These are phyloP conservation scores for Microsporum ferrugineum DNA, from an alignment of 2,329 filamentous ascomycete species.

Conservation along the genomic window DNA sequence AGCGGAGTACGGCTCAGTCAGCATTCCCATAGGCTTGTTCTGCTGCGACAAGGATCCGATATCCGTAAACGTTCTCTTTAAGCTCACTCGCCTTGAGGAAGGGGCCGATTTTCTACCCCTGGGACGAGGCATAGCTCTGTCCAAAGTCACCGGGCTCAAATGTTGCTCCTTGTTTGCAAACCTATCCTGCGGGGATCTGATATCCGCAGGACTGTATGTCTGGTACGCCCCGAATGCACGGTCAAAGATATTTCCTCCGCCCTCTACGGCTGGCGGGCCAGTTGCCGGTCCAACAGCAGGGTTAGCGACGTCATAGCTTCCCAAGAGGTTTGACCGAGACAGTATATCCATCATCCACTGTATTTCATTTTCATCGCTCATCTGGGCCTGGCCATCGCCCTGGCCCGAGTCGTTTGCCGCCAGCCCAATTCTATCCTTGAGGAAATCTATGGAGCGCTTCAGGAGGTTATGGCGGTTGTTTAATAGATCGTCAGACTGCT, in stretches of 20 bases:
- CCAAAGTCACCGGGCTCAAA: conserved; percentile 7
- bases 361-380: conserved; percentile 71
- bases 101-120: conserved; percentile 36
- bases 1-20: conserved; percentile 67
- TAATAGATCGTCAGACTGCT: conserved; percentile 83
- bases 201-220: not conserved
- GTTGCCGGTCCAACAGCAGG: conserved; percentile 57
- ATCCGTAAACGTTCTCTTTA: conserved; percentile 86
- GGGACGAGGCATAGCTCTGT: conserved; percentile 23
- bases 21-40: conserved; percentile 70
- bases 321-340: conserved; percentile 67
- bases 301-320: conserved; percentile 45
- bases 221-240: conserved; percentile 53
- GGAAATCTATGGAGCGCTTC: conserved; percentile 90
- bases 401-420: conserved; percentile 62
- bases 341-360: conserved; percentile 86
- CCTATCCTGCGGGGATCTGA: conserved; percentile 1
- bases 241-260: conserved; percentile 68
- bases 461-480: conserved; percentile 86
- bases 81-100: conserved; percentile 49
- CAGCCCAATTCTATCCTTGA: conserved; percentile 85
- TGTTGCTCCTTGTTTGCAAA: not conserved
- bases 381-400: conserved; percentile 69
- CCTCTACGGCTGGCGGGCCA: conserved; percentile 62
- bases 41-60: conserved; percentile 62